Evolutionary conservation across 495 filamentous ascomycete genomes (phyloP).

Genomic region (Paragyromitra xinjiangensis): DNA sequence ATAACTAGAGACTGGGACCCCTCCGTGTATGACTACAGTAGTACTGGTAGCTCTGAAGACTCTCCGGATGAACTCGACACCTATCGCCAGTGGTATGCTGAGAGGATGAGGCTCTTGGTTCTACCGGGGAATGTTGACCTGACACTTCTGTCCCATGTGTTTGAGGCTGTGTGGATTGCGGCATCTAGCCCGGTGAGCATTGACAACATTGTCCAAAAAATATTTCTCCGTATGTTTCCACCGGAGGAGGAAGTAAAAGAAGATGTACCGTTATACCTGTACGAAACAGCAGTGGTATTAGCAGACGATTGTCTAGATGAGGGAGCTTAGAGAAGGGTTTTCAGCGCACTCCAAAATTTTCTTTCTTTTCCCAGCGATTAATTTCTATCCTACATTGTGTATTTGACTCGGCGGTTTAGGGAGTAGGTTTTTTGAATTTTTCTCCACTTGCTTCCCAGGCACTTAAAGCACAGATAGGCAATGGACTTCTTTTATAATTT

Average conservation of each 20-base stretch:
- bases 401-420: not conserved
- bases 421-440: not conserved
- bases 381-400: not conserved
- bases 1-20: constrained; percentile 38
- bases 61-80: constrained; percentile 20
- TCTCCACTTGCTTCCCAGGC: too few species aligned
- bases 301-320: not conserved
- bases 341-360: not conserved
- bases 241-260: not conserved
- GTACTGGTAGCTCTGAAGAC: not conserved
- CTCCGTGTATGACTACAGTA: constrained; percentile 14
- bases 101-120: not conserved
- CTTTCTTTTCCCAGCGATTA: not conserved
- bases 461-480: too few species aligned
- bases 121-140: not conserved
- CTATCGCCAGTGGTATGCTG: constrained; percentile 20
- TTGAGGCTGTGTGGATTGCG: constrained; percentile 14
- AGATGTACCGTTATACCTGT: not conserved
- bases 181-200: not conserved
- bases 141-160: not conserved
- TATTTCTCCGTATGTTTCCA: constrained; percentile 6
- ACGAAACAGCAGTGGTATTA: not conserved
- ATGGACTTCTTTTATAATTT: too few species aligned
- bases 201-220: not conserved
- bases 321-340: not conserved